Base-by-base conservation (phyloP, 306 rosid genomes). In the Rubus idaeus region DNA sequence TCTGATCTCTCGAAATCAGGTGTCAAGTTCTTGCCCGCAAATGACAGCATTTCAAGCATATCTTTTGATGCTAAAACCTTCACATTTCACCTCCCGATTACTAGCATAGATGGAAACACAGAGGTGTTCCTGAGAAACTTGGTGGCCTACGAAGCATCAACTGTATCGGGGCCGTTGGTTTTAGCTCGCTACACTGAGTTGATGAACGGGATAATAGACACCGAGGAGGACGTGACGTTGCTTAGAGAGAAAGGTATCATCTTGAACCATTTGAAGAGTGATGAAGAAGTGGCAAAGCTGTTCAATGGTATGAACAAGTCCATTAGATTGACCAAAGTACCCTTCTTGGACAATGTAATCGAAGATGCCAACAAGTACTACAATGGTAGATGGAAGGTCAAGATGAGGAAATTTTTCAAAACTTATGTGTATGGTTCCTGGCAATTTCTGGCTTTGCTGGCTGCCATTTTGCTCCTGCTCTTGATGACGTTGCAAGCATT, bases 231-330 rank as follows among this genome's bases (percentile, higher is more conserved):
- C 14, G 94, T 76, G 39, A 86, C 75, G 79, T 9, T 85, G 75
- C 83, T 89, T 0, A 85, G 91, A 71, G 87, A 82, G 53, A 79
- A 73, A 65, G 91, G 94, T 14, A 76, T 89, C 10, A 75, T 90
- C 81, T 16, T 82, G 79, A 93, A 86, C 79, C 93, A 77, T 66
- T 66, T 93, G 80, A 89, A 89, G 83, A 90, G 89, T 55, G 93
- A 89, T 68, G 64, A 80, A 63, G 96, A 90, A 53, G 96, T 76
- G 14, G 85, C 90, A 1, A 74, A 84, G 6, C 26, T 88, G 56
- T 90, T 92, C 90, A 93, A 90, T 66, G 91, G 93, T n/a, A 93
- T 90, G 90, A 90, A 84, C 79, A 88, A 84, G 77, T 93, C 91
- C 0, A 71, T 89, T 67, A 83, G 86, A 61, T 73, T 90, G 86